These are phyloP conservation scores for Choiromyces venosus DNA, from an alignment of 495 filamentous ascomycete species.

Conservation along the genomic window DNA sequence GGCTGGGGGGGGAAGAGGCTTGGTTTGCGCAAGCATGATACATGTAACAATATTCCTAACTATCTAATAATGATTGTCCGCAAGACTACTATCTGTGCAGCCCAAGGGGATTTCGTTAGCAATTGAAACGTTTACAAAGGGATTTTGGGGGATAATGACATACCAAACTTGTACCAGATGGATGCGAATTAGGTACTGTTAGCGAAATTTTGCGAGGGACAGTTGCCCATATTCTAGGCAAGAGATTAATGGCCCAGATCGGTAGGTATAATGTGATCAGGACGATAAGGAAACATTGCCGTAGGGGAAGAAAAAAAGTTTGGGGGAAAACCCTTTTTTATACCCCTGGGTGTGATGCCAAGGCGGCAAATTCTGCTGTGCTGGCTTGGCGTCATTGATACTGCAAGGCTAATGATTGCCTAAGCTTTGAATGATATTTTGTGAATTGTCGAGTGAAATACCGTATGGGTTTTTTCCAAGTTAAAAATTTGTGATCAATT, in stretches of 20 bases:
- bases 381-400: not conserved
- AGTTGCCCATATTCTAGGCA: constrained; percentile 36
- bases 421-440: no score
- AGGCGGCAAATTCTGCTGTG: not conserved
- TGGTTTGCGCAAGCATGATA: not conserved
- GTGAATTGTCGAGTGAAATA: no score
- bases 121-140: constrained; percentile 1
- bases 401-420: no score
- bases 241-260: constrained; percentile 36
- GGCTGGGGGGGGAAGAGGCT: not conserved
- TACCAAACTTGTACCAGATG: constrained; percentile 39
- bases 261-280: constrained; percentile 28
- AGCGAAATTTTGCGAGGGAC: constrained; percentile 41
- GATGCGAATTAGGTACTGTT: constrained; percentile 36
- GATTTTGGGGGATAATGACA: not conserved
- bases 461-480: no score
- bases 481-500: no score
- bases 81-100: constrained; percentile 37
- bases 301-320: not conserved
- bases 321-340: not conserved
- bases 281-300: constrained; percentile 35
- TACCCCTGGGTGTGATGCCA: not conserved
- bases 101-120: constrained; percentile 7
- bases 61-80: constrained; percentile 25
- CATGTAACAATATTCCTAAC: not conserved